A percentile compares a stretch with the other conserved stretches of the same genome.
Evolutionary conservation across 1,284 basidiomycete genomes (phyloP).

Genomic region (Marasmius sp.): DNA sequence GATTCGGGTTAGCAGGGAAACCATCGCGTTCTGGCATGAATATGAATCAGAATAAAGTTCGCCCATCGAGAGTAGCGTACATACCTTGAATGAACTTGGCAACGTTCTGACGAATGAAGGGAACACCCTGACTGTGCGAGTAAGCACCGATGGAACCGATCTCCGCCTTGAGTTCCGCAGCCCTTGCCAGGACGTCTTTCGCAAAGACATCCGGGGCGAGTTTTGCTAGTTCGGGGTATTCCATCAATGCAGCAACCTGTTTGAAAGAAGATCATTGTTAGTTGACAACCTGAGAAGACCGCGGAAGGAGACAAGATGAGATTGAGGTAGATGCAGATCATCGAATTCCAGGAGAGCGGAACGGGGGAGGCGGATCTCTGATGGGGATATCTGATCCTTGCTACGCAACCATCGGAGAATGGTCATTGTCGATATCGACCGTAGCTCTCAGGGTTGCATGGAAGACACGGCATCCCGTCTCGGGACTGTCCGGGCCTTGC

Average conservation of each 20-base stretch:
- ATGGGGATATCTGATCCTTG: too few species aligned
- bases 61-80: slow-evolving; percentile 22
- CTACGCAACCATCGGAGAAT: too few species aligned
- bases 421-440: too few species aligned
- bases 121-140: slow-evolving; percentile 93
- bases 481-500: too few species aligned
- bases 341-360: neutral
- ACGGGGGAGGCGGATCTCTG: too few species aligned
- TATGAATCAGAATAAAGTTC: neutral
- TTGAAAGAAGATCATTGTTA: slow-evolving; percentile 3
- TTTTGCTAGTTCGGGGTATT: slow-evolving; percentile 86
- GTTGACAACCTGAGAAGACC: neutral
- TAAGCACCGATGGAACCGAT: slow-evolving; percentile 96
- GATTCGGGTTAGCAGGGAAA: slow-evolving; percentile 77
- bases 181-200: slow-evolving; percentile 82
- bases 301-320: neutral
- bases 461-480: too few species aligned
- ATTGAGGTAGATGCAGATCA: neutral
- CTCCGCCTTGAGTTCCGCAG: slow-evolving; percentile 77
- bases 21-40: slow-evolving; percentile 77
- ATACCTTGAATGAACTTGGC: slow-evolving; percentile 87
- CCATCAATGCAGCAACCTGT: slow-evolving; percentile 87
- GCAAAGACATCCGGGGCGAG: slow-evolving; percentile 83
- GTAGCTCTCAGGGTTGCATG: too few species aligned
- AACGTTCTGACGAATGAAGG: slow-evolving; percentile 85